These are phyloP conservation scores for Aspergillus viridinutans DNA, from an alignment of 2,329 filamentous ascomycete species.

Conservation along the genomic window DNA sequence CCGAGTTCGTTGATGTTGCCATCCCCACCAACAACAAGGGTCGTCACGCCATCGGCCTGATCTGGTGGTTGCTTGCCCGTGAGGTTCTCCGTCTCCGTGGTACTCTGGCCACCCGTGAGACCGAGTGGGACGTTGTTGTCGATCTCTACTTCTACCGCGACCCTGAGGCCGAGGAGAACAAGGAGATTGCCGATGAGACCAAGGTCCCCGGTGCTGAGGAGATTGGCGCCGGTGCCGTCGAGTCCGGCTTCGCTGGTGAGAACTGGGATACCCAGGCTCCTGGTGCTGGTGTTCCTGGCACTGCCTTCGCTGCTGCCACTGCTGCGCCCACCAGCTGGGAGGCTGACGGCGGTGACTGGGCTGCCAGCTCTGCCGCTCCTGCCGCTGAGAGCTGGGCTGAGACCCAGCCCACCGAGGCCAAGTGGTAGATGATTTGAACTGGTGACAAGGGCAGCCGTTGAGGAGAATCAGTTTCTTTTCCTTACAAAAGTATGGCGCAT, in stretches of 20 bases:
- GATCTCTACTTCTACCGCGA: conserved; percentile 99
- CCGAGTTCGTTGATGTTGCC: conserved; percentile 98
- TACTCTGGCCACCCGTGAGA: conserved; percentile 92
- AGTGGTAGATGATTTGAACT: conserved; percentile 35
- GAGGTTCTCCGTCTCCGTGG: conserved; percentile 98
- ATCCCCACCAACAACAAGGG: conserved; percentile 99
- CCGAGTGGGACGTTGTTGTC: conserved; percentile 98
- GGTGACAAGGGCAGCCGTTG: conserved; percentile 28
- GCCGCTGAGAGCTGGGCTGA: conserved; percentile 41
- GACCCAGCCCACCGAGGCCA: conserved; percentile 31
- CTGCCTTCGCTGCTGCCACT: conserved; percentile 65
- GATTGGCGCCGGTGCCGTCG: conserved; percentile 72
- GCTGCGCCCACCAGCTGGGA: conserved; percentile 61
- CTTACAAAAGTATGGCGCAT: conserved; percentile 20
- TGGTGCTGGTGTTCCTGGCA: conserved; percentile 59
- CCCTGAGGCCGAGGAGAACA: conserved; percentile 98
- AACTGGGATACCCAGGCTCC: conserved; percentile 79
- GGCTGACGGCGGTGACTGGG: conserved; percentile 53
- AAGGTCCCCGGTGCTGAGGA: conserved; percentile 84
- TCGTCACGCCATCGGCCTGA: conserved; percentile 94
- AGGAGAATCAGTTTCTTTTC: conserved; percentile 22
- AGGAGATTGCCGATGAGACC: conserved; percentile 76
- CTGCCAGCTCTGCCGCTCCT: conserved; percentile 41
- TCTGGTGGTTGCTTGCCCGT: conserved; percentile 99
- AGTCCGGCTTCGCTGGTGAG: conserved; percentile 68